Base-by-base conservation (phyloP, 495 filamentous ascomycete species). In the Hypoxylon trugodes region DNA sequence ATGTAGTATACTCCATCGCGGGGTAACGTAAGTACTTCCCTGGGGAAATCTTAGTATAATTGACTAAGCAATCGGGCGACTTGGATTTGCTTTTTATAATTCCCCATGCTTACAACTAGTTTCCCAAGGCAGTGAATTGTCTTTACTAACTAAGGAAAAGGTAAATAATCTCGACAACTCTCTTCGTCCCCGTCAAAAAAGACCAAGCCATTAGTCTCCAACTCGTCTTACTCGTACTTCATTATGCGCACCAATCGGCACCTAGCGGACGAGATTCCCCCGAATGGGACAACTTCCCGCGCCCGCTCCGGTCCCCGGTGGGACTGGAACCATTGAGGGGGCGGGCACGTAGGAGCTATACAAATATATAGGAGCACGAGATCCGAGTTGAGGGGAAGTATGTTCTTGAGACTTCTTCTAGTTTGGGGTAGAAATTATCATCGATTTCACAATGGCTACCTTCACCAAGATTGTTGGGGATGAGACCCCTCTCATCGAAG, bases 391-490 rank as follows among this genome's bases (percentile, higher is more conserved):
- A 22, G 9, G 13, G 15, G 1, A n/a, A 24, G 10, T 48, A n/a
- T 37, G 3, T 24, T 49, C 37, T 45, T 15, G 18, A 18, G n/a
- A 37, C 32, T 28, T 38, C 21, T 43, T 15, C 1, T 8, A 10
- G 21, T 1, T 42, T 1, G 10, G 13, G 25, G 6, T 6, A 36
- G 2, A 24, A 45, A 0, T 19, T 1, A 32, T 15, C 30, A 15
- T 21, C 12, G 10, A 30, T 10, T 13, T 5, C 48, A 80, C 43
- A 30, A 90, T 90, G 88, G 84, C 89, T 10, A 87, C 87, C 18
- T 91, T 89, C 69, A 90, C 88, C 12, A 85, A 84, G 57, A 83
- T 89, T 59, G 62, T 63, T 3, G 83, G 85, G 21, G 78, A 76
- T 46, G 82, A 85, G 52, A 79, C 75, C 41, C 82, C 88, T 22